Evolutionary conservation across 768 basidiomycete species (phyloP).

Genomic region (Terana coerulea): DNA sequence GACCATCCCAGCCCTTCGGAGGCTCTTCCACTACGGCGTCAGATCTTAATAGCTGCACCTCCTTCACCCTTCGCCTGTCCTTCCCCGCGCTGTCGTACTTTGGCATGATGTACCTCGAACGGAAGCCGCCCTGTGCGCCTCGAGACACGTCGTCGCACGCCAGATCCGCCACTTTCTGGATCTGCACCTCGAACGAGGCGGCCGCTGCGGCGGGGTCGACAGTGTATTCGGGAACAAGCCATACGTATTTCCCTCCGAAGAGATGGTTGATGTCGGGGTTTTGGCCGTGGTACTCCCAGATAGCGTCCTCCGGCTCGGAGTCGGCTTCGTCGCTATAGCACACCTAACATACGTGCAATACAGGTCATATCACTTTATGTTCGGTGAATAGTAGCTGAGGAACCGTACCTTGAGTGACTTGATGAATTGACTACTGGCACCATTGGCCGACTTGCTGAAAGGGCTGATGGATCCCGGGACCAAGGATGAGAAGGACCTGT

Average conservation of each 20-base stretch:
- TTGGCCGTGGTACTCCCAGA: constrained; percentile 3
- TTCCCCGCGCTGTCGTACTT: background rate
- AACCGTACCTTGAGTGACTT: constrained; percentile 2
- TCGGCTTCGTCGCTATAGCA: background rate
- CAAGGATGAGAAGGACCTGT: background rate
- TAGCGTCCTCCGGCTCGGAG: background rate
- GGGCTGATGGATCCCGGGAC: background rate
- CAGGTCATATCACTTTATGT: background rate
- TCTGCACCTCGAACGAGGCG: background rate
- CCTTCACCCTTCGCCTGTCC: background rate
- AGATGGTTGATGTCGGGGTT: constrained; percentile 6
- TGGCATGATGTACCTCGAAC: constrained; percentile 3
- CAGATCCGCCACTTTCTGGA: constrained; percentile 3
- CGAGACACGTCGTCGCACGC: background rate
- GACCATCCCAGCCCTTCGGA: constrained; percentile 3
- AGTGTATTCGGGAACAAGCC: constrained; percentile 7
- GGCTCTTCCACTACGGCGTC: background rate
- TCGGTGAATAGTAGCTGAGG: background rate
- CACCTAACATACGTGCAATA: background rate
- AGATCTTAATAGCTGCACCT: constrained; percentile 2
- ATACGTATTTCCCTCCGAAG: constrained; percentile 6
- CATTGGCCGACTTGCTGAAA: background rate
- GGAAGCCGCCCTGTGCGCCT: background rate
- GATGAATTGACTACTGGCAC: background rate
- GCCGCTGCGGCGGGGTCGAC: background rate